Percentiles rank a stretch among this genome's conserved stretches.
phyloP scores from a whole-genome alignment of 192 early-diverging fungal genomes.

The Coemansia sp. region DNA sequence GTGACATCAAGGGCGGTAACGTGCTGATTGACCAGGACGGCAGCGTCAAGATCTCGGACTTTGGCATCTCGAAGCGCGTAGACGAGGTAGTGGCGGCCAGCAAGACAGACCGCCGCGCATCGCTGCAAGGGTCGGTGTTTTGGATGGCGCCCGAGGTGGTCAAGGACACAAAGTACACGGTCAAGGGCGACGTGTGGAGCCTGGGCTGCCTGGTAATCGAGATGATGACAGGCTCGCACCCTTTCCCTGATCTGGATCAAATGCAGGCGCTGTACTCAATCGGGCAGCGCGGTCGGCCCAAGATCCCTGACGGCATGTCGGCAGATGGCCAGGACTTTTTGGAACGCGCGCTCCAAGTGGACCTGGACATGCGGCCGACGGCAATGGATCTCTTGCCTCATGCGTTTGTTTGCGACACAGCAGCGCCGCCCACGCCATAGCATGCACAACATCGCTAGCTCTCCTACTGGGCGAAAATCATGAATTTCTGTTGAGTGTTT shows the following conservation, averaged over 20 bases:
- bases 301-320: conserved; percentile 45
- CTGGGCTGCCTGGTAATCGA: conserved; percentile 95
- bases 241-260: conserved; percentile 78
- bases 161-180: conserved; percentile 85
- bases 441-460: too few species aligned
- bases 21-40: conserved; percentile 88
- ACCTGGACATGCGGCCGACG: conserved; percentile 52
- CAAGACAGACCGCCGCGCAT: conserved; percentile 60
- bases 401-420: conserved; percentile 36
- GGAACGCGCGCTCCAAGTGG: conserved; percentile 46
- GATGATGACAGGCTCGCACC: conserved; percentile 96
- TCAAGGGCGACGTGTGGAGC: conserved; percentile 93
- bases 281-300: conserved; percentile 42
- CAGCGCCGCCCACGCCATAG: conserved; percentile 25
- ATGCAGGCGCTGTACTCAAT: conserved; percentile 80
- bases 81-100: conserved; percentile 60
- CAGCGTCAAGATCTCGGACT: conserved; percentile 96
- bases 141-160: conserved; percentile 99
- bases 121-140: conserved; percentile 92
- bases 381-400: conserved; percentile 48
- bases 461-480: too few species aligned
- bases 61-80: conserved; percentile 97
- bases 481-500: too few species aligned
- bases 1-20: conserved; percentile 98
- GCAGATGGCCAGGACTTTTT: conserved; percentile 43